A percentile compares a stretch with the other conserved stretches of the same genome.
Evolutionary conservation across 2,329 filamentous ascomycete species (phyloP).

Genomic region (Fusarium tuaranense): DNA sequence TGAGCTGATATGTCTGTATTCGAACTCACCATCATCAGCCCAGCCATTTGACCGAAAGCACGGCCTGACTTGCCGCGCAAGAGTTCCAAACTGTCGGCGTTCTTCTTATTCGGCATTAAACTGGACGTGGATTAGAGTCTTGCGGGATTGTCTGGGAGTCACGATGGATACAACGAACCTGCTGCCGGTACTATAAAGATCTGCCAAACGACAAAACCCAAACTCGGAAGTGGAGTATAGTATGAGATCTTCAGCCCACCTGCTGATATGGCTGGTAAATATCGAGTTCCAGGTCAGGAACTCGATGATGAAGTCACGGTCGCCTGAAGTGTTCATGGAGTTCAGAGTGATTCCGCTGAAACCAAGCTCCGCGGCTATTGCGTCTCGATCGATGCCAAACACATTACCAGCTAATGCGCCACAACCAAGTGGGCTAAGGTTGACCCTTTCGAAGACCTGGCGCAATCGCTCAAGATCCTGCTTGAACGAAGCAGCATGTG

Average conservation of each 20-base stretch:
- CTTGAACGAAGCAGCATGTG: conserved; percentile 22
- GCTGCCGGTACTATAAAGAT: conserved; percentile 40
- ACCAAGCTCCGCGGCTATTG: conserved; percentile 70
- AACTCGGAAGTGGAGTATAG: conserved; percentile 54
- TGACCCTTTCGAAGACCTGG: no score
- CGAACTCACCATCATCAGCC: conserved; percentile 66
- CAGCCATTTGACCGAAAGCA: conserved; percentile 58
- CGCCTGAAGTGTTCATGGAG: conserved; percentile 76
- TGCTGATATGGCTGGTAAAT: conserved; percentile 77
- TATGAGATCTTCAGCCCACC: conserved; percentile 81
- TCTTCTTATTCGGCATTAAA: conserved; percentile 40
- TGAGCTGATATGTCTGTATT: conserved; percentile 41
- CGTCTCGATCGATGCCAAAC: conserved; percentile 48
- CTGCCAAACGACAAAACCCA: conserved; percentile 38
- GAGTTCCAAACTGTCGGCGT: conserved; percentile 41
- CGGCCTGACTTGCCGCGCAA: conserved; percentile 45
- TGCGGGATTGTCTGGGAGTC: conserved; percentile 22
- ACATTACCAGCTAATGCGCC: conserved; percentile 44
- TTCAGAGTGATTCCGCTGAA: conserved; percentile 77
- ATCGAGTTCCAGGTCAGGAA: conserved; percentile 77
- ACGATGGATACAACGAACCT: conserved; percentile 49
- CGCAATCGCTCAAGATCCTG: conserved; percentile 5
- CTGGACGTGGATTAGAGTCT: conserved; percentile 25
- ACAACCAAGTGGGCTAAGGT: conserved; percentile 1
- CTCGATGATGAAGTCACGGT: conserved; percentile 80